Evolutionary conservation across 192 early-diverging fungal species (phyloP).

Genomic region (Anaeromyces robustus): DNA sequence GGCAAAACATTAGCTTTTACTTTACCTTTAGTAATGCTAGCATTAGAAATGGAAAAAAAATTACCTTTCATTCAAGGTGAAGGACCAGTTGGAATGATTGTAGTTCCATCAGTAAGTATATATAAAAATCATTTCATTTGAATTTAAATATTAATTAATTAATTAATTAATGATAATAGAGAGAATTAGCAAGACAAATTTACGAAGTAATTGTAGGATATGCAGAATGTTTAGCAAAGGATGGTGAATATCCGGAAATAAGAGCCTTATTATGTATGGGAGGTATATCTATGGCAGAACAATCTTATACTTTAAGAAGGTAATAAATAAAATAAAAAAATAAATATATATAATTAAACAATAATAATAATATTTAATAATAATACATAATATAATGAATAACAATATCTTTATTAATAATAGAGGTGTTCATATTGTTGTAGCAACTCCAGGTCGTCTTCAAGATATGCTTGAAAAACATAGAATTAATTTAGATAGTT

Average conservation of each 20-base stretch:
- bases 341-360: neutral
- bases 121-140: neutral
- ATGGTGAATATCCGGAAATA: slow-evolving; percentile 52
- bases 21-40: slow-evolving; percentile 77
- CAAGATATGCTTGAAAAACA: slow-evolving; percentile 79
- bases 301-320: slow-evolving; percentile 48
- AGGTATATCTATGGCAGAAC: slow-evolving; percentile 84
- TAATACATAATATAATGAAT: neutral
- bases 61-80: slow-evolving; percentile 69
- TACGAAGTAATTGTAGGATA: slow-evolving; percentile 65
- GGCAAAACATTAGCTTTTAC: slow-evolving; percentile 94
- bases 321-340: slow-evolving; percentile 8
- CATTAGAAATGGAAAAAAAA: slow-evolving; percentile 81
- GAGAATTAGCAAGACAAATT: slow-evolving; percentile 90
- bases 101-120: slow-evolving; percentile 71
- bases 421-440: slow-evolving; percentile 81
- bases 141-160: slow-evolving; percentile 1
- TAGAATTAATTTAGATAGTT: slow-evolving; percentile 75
- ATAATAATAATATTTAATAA: neutral
- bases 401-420: neutral
- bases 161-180: slow-evolving; percentile 17
- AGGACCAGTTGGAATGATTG: slow-evolving; percentile 83
- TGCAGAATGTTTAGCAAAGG: slow-evolving; percentile 31
- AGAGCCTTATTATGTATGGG: slow-evolving; percentile 80
- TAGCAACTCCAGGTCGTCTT: slow-evolving; percentile 88